These are phyloP conservation scores for Micractinium sp. DNA, from an alignment of 139 green algal species.

Conservation along the genomic window DNA sequence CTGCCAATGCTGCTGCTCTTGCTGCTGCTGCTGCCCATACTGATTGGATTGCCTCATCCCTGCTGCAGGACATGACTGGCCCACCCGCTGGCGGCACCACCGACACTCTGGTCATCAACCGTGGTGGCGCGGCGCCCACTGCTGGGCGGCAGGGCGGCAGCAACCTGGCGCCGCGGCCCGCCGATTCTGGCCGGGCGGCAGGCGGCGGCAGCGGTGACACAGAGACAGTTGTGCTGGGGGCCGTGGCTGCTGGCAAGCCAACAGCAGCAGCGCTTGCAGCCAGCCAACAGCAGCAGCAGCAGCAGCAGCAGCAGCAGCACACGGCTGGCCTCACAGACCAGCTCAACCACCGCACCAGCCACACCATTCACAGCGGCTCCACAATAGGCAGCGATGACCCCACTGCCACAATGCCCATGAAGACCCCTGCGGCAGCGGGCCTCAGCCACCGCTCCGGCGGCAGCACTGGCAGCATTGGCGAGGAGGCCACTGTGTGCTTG, in stretches of 20 bases:
- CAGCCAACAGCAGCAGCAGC: slow-evolving; percentile 13
- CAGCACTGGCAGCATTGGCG: slow-evolving; percentile 39
- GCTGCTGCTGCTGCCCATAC: not conserved
- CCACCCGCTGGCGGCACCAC: not conserved
- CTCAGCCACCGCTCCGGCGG: slow-evolving; percentile 33
- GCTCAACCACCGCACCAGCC: slow-evolving; percentile 23
- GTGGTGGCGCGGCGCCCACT: not conserved
- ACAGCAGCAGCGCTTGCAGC: not conserved
- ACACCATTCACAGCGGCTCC: slow-evolving; percentile 33
- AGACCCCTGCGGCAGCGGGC: not conserved
- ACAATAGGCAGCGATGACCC: slow-evolving; percentile 25
- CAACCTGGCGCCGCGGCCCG: slow-evolving; percentile 37
- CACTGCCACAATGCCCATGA: slow-evolving; percentile 26
- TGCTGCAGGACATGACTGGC: slow-evolving; percentile 5
- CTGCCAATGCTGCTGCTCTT: not conserved
- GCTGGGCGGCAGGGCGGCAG: not conserved
- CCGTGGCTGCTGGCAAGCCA: not conserved
- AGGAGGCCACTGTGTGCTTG: slow-evolving; percentile 41
- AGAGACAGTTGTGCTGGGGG: slow-evolving; percentile 47
- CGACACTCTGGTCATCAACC: slow-evolving; percentile 28
- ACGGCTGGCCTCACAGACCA: slow-evolving; percentile 19
- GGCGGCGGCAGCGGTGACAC: slow-evolving; percentile 30
- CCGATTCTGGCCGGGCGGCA: not conserved
- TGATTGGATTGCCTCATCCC: not conserved
- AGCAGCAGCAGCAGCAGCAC: slow-evolving; percentile 20